These are phyloP conservation scores for Saturnispora quitensis DNA, from an alignment of 805 yeast genomes.

Conservation along the genomic window DNA sequence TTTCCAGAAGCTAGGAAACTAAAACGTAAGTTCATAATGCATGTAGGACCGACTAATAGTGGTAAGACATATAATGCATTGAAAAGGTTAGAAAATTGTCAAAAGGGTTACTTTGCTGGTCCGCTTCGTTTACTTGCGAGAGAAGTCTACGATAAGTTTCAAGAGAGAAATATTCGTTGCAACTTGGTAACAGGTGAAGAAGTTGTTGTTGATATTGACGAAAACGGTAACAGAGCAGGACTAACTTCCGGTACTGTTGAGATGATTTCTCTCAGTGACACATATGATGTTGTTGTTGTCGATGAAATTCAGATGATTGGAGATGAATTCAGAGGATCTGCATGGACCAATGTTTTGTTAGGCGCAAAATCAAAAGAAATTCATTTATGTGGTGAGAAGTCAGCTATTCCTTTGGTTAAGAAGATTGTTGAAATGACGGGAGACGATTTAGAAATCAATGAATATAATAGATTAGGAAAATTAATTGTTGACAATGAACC, in stretches of 20 bases:
- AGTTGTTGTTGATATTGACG: constrained; percentile 60
- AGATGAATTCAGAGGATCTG: constrained; percentile 74
- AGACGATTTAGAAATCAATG: constrained; percentile 63
- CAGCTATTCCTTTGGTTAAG: constrained; percentile 62
- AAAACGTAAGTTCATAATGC: constrained; percentile 76
- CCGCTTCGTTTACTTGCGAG: constrained; percentile 86
- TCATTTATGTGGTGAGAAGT: constrained; percentile 90
- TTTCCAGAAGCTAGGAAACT: constrained; percentile 77
- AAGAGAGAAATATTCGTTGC: constrained; percentile 55
- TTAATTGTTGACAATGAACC: constrained; percentile 44
- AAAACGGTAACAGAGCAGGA: constrained; percentile 61
- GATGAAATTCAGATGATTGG: constrained; percentile 96
- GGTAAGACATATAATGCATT: constrained; percentile 90
- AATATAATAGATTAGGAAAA: constrained; percentile 68
- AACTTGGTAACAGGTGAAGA: constrained; percentile 96
- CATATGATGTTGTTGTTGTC: constrained; percentile 79
- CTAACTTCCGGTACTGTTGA: constrained; percentile 87
- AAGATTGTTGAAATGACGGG: constrained; percentile 62
- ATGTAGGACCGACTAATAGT: constrained; percentile 95
- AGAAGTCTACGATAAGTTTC: constrained; percentile 81
- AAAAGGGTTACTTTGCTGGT: constrained; percentile 87
- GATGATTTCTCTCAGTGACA: constrained; percentile 65
- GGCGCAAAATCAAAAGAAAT: constrained; percentile 82
- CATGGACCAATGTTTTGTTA: constrained; percentile 87
- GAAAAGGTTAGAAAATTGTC: constrained; percentile 51